Base-by-base conservation (phyloP, 441 rosid genomes). In the Adansonia grandidieri region DNA sequence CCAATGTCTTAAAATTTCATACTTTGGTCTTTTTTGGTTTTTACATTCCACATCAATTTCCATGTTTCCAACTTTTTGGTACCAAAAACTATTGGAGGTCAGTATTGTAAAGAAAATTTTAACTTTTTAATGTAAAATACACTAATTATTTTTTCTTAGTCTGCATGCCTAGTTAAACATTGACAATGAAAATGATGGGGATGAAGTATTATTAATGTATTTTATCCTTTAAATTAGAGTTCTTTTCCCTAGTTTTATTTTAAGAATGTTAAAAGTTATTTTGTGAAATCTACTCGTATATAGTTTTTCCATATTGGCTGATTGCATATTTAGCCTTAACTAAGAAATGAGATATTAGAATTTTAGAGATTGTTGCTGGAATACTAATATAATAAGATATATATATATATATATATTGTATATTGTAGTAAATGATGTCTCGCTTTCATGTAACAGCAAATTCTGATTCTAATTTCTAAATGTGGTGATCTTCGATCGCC, bases 181-280 rank as follows among this genome's bases (percentile, higher is more conserved):
- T 45, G 72, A 45, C 37, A 45, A 42, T 45, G 72, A 11, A 68
- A 68, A 45, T 19, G 37, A 19, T 7, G 22, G 20, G 37, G 72
- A 68, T 45, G 72, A 45, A 68, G 9, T 45, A 10, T 68, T 68
- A 45, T 68, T 68, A 24, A 68, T 67, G 37, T 44, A 67, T 20
- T 9, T 44, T 67, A 44, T 67, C 70, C 9, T 19, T 9, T 67
- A 67, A 67, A 19, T 44, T 22, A 19, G 6, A 17, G 71, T 67
- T 67, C 54, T 44, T 67, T 67, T 45, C 72, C 54, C 20, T 44
- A 66, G 17, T 66, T 45, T 66, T 66, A 5, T 42, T 66, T 67
- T 8, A 48, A 63, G 32, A 32, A 32, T 63, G 45, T 63, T 32
- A 63, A 63, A 28, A 63, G 40, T 63, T 62, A 62, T 62, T 13